Base-by-base conservation (phyloP, 2,329 filamentous ascomycete species). In the Reticulascus tulasneorum region DNA sequence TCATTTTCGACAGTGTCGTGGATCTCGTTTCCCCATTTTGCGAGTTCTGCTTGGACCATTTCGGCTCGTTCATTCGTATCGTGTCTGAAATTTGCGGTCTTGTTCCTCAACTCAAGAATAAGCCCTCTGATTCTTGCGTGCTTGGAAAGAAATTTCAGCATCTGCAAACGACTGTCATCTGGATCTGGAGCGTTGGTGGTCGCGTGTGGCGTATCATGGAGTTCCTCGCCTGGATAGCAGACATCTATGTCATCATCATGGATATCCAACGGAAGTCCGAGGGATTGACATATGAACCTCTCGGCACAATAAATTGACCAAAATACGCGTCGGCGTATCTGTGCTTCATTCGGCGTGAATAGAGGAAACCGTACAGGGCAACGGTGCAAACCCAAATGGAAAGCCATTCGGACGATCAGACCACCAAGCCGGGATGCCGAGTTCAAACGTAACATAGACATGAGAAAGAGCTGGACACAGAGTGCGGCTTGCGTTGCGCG, bases 241-340 rank as follows among this genome's bases (percentile, higher is more conserved):
- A 79, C 75, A 45, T 79, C 75, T 6, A 78, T 53, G 37, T 79
- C 75, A 27, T 77, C 69, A 41, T 79, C 75, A 33, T 67, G 66
- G 9, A 79, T 69, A 15, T 69, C 67, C 1, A 77, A 54, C 1
- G 75, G 75, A 0, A 77, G 56, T 0, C 75, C 75, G 3, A 79
- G 62, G 0, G 73, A 72, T 29, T 79, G 75, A 8, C 69, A 75
- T 0, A 79, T 57, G 37, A 75, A 69, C 29, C 75, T 60, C 27
- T 79, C 75, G 1, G 77, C 52, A 12, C 61, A 68, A 31, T 78
- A 79, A 0, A 77, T 64, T 2, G 70, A 70, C 73, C 74, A 79
- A 42, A 78, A 78, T 0, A 79, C 54, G 0, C 74, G 63, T 11
- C 70, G 65, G 2, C 75, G 63, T 21, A 73, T 62, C 3, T 66